Percentiles rank a stretch among this genome's conserved stretches.
phyloP scores from a whole-genome alignment of 192 early-diverging fungal genomes.

The Rhizophagus prolifer region DNA sequence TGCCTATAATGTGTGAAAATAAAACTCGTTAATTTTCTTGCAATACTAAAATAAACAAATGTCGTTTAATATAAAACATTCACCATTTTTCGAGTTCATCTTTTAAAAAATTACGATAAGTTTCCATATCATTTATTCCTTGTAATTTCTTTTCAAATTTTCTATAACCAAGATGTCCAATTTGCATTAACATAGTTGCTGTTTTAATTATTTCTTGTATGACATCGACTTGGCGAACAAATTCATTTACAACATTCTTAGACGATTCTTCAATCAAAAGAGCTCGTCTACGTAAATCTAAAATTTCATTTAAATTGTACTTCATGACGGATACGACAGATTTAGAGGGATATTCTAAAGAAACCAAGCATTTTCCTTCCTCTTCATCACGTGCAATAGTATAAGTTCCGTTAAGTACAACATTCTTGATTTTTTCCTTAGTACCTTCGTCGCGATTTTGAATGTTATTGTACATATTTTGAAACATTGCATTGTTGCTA shows the following conservation, averaged over 20 bases:
- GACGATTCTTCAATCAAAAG: constrained; percentile 19
- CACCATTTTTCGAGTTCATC: too few species aligned
- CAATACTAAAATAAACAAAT: too few species aligned
- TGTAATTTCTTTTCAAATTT: background rate
- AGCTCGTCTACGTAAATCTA: constrained; percentile 9
- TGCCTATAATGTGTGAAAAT: constrained; percentile 1
- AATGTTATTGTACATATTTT: constrained; percentile 28
- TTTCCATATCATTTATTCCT: background rate
- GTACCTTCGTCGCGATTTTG: constrained; percentile 1
- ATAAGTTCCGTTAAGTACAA: background rate
- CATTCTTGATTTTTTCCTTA: constrained; percentile 24
- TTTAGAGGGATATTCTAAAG: constrained; percentile 13
- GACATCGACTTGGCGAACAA: constrained; percentile 29
- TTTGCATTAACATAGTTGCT: too few species aligned
- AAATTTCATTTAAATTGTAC: constrained; percentile 10
- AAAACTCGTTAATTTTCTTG: too few species aligned
- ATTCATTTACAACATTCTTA: background rate
- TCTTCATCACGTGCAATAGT: background rate
- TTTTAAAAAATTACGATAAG: constrained; percentile 1
- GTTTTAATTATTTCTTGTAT: background rate
- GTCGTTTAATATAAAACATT: too few species aligned
- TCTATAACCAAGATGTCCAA: too few species aligned
- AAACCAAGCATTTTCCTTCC: constrained; percentile 10
- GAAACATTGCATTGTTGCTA: constrained; percentile 2
- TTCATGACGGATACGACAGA: background rate